These are phyloP conservation scores for Prunus mira DNA, from an alignment of 306 rosid genomes.

Conservation along the genomic window DNA sequence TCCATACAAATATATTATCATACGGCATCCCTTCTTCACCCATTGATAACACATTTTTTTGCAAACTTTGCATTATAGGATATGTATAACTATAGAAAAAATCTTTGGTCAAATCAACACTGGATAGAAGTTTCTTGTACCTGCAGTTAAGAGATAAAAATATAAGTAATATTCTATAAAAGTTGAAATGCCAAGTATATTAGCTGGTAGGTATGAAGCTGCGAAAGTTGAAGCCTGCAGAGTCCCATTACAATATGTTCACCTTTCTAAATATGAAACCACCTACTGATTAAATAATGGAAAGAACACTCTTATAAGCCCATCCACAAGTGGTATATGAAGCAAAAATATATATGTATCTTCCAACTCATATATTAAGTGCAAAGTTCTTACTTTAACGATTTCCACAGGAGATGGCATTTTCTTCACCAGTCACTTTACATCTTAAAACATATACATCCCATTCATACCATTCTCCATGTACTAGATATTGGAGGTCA, in stretches of 20 bases:
- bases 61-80: conserved; percentile 96
- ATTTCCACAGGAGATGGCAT: not conserved
- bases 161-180: not conserved
- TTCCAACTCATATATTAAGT: not conserved
- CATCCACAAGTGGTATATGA: not conserved
- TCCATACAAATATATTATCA: conserved; percentile 94
- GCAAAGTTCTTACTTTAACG: not conserved
- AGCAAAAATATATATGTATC: not conserved
- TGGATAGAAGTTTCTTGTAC: conserved; percentile 87
- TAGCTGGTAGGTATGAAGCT: not conserved
- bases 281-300: not conserved
- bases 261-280: not conserved
- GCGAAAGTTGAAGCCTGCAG: not conserved
- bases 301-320: not conserved
- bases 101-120: conserved; percentile 92
- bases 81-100: conserved; percentile 94
- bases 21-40: conserved; percentile 68
- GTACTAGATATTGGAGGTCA: not conserved
- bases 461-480: not conserved
- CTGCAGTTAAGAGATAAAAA: conserved; percentile 34
- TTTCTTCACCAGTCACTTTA: not conserved
- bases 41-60: conserved; percentile 56
- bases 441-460: not conserved
- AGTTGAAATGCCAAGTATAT: not conserved
- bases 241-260: not conserved